Evolutionary conservation across 371 early-diverging fungal species (phyloP), one percentile per base, ranked within the genome.

Genomic region (Actinomortierella ambigua): DNA sequence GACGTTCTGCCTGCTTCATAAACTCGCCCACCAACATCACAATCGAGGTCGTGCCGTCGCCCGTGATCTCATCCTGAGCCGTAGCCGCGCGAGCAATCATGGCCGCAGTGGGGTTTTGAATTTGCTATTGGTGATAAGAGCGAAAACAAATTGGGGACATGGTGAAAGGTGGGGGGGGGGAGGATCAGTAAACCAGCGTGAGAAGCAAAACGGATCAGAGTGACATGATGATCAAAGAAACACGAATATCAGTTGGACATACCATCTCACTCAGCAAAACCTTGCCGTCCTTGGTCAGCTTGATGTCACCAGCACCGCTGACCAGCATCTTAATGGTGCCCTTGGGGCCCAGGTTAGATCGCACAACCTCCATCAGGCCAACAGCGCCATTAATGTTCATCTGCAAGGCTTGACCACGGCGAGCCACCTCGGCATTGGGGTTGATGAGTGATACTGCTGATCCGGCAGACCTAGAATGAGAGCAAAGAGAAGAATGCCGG

Each of bases 261-360:
- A 94, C 96, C 94, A 99, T 98, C 82, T 99, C 99, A 71, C 85
- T 94, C 69, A 96, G 81, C 24, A 98, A 86, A 24, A 98, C 98
- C 75, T 97, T 97, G 58, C 98, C 98, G 70, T 98, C 98, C 84
- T 98, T 98, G 50, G 98, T 98, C 62, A 98, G 82, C 77, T 96
- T 97, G 76, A 97, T 91, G 65, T 88, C 90, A 62, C 97, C 98
- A 43, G 97, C 89, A 50, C 99, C 99, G 69, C 95, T 93, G 42
- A 99, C 98, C 55, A 99, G 88, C 93, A 99, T 98, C 82, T 99
- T 99, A 71, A 97, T 91, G 24, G 99, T 98, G 26, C 99, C 99
- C 81, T 95, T 92, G 7, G 99, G 99, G 20, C 99, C 99, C 48
- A 99, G 88, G 81, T 98, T 98, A 48, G 97, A 91, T 69, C 90